These are phyloP conservation scores for Aeminium ludgeri DNA, from an alignment of 495 filamentous ascomycete genomes.

Conservation along the genomic window DNA sequence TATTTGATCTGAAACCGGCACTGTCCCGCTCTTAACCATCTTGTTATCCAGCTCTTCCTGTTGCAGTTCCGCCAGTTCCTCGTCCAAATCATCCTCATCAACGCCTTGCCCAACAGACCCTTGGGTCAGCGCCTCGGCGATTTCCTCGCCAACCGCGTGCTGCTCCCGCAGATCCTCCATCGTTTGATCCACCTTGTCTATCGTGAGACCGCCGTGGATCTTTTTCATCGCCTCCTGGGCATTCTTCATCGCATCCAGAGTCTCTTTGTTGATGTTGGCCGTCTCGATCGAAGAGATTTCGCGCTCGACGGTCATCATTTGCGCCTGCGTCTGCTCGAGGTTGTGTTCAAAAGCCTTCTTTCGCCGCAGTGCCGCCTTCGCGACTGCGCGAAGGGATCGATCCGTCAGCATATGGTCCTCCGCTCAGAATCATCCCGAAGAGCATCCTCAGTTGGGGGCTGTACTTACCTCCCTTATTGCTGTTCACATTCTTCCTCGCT, in stretches of 20 bases:
- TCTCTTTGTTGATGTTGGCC: constrained; percentile 97
- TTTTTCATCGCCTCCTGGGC: constrained; percentile 75
- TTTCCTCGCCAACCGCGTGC: constrained; percentile 82
- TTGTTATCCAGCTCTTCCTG: constrained; percentile 70
- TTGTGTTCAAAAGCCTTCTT: constrained; percentile 90
- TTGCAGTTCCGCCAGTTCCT: constrained; percentile 67
- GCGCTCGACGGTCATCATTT: constrained; percentile 81
- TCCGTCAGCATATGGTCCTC: not conserved
- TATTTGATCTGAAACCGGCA: constrained; percentile 53
- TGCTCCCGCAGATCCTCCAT: constrained; percentile 93
- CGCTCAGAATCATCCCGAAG: not conserved
- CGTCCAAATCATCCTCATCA: constrained; percentile 70
- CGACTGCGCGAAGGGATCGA: constrained; percentile 38
- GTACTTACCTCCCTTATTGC: constrained; percentile 75
- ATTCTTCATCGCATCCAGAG: constrained; percentile 80
- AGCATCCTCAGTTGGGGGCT: not conserved
- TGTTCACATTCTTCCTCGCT: constrained; percentile 74
- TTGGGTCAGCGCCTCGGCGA: constrained; percentile 64
- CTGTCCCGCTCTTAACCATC: constrained; percentile 78
- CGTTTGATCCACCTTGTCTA: constrained; percentile 83
- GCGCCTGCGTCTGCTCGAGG: constrained; percentile 71
- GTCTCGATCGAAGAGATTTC: constrained; percentile 95
- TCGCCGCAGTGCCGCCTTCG: constrained; percentile 76
- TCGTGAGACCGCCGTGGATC: constrained; percentile 78
- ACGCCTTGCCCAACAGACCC: constrained; percentile 50